These are phyloP conservation scores for Boehmeria nivea DNA, from an alignment of 306 rosid species.

Conservation along the genomic window DNA sequence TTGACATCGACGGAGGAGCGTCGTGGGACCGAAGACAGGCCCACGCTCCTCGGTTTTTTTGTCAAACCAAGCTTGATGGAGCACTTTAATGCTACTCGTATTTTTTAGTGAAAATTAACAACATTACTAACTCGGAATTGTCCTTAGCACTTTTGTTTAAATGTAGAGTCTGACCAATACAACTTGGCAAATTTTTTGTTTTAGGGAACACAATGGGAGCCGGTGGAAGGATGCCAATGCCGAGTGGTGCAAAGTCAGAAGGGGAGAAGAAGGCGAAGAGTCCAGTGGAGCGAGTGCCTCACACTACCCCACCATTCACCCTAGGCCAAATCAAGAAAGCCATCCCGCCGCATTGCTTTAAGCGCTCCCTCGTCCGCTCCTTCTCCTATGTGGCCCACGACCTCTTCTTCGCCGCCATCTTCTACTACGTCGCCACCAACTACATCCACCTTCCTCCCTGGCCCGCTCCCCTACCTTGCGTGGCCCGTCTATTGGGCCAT, in stretches of 20 bases:
- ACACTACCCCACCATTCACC: constrained; percentile 55
- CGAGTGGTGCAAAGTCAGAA: background rate
- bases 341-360: constrained; percentile 63
- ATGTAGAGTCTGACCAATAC: background rate
- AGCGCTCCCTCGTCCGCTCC: constrained; percentile 53
- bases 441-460: constrained; percentile 45
- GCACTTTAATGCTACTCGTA: too few species aligned
- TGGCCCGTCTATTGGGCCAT: constrained; percentile 64
- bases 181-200: background rate
- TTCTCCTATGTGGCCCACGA: constrained; percentile 47
- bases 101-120: too few species aligned
- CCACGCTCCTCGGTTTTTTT: too few species aligned
- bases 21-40: too few species aligned
- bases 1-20: too few species aligned
- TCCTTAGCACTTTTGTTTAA: too few species aligned
- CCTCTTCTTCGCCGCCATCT: constrained; percentile 25
- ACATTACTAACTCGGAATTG: too few species aligned
- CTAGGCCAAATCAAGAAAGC: constrained; percentile 59
- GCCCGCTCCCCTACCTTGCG: constrained; percentile 34
- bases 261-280: background rate
- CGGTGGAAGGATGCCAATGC: constrained; percentile 14
- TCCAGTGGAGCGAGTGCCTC: constrained; percentile 40
- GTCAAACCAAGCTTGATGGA: too few species aligned
- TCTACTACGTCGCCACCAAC: constrained; percentile 35
- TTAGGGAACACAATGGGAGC: constrained; percentile 19